Conservation (phyloP, 225 moss, liverwort and hornwort species). For the Climacium dendroides region DNA sequence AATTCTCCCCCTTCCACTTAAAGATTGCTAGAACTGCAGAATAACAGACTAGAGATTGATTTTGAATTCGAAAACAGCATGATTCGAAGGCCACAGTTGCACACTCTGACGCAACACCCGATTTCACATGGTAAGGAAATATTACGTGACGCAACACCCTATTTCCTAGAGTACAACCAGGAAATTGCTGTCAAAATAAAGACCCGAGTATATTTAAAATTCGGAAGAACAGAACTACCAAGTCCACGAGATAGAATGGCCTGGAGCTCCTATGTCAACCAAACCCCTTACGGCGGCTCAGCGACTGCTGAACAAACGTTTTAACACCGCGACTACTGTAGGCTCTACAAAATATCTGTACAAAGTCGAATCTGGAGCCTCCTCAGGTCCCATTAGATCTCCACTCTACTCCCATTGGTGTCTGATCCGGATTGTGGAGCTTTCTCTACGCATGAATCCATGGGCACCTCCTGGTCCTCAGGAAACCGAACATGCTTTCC, state of each 20-base stretch:
- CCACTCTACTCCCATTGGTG: neutral
- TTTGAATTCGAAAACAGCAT: no score
- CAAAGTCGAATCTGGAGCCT: neutral
- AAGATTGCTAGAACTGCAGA: neutral
- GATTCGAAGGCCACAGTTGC: no score
- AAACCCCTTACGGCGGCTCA: neutral
- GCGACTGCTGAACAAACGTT: neutral
- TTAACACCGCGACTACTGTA: no score
- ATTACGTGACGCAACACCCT: no score
- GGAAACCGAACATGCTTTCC: conserved; percentile 32
- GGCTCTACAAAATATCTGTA: neutral
- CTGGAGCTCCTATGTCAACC: no score
- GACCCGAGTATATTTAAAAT: neutral
- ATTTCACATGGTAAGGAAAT: neutral
- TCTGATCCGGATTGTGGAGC: no score
- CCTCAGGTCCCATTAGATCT: neutral
- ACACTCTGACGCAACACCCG: no score
- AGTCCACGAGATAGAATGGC: no score
- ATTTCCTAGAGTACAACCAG: no score
- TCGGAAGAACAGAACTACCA: neutral
- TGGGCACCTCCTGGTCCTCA: neutral
- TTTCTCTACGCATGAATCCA: no score
- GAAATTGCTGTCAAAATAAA: neutral
- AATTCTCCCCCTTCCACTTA: no score
- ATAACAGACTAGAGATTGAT: no score